These are phyloP conservation scores for Pulveroboletus ravenelii DNA, from an alignment of 768 basidiomycete genomes.

Conservation along the genomic window DNA sequence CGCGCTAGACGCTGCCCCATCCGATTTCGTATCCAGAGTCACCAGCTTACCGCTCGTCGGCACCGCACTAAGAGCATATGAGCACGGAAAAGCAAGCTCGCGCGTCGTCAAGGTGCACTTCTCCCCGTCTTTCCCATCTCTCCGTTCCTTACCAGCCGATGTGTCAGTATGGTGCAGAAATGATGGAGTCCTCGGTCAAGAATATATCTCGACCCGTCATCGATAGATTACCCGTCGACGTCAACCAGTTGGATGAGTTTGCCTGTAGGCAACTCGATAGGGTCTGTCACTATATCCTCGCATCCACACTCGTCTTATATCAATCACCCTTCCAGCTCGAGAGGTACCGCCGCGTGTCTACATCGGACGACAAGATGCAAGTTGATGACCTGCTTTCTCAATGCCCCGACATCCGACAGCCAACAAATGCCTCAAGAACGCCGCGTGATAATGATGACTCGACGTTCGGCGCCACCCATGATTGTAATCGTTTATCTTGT, in stretches of 20 bases:
- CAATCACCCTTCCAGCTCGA: conserved; percentile 37
- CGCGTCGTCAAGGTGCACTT: conserved; percentile 73
- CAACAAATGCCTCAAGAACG: background rate
- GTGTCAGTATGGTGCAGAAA: conserved; percentile 77
- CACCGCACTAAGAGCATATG: conserved; percentile 68
- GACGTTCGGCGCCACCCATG: background rate
- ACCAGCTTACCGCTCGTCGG: conserved; percentile 69
- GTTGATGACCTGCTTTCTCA: conserved; percentile 14
- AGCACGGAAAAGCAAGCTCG: conserved; percentile 79
- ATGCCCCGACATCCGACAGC: background rate
- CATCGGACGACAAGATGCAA: conserved; percentile 28
- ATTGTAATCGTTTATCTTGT: conserved; percentile 11
- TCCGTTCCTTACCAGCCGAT: conserved; percentile 7
- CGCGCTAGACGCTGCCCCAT: conserved; percentile 6
- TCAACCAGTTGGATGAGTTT: conserved; percentile 78
- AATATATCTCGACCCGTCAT: conserved; percentile 79
- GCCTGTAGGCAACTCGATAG: conserved; percentile 84
- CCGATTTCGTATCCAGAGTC: conserved; percentile 50
- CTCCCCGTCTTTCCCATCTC: background rate
- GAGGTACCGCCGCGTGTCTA: conserved; percentile 43
- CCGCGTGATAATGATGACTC: conserved; percentile 1
- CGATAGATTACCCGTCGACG: conserved; percentile 67
- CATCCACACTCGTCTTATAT: background rate
- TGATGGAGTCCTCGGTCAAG: conserved; percentile 82
- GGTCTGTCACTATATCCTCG: conserved; percentile 38